Base-by-base conservation (phyloP, 371 early-diverging fungal genomes). In the Mortierella sp. region DNA sequence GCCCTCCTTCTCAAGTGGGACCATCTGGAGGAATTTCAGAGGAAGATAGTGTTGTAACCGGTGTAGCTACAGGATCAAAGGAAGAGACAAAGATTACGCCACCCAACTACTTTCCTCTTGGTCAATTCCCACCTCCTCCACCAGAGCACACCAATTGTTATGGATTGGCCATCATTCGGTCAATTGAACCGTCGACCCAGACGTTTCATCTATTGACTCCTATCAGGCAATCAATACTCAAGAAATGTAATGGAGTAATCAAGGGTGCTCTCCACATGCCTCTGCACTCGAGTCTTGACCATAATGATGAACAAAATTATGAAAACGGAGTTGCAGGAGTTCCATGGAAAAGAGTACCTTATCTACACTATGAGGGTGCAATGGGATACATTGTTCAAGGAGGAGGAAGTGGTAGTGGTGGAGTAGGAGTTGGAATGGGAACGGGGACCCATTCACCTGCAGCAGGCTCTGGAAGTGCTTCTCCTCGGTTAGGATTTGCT, bases 141-240 rank as follows among this genome's bases (percentile, higher is more conserved):
- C 86, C 88, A n/a, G 68, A 68, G 48, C 71, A 52, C 52, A 88
- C 84, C 9, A 86, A 82, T 7, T 93, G 93, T 70, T 75, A 89
- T 60, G 96, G 96, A 2, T 71, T 92, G 26, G 96, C 88, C 2
- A 75, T 94, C 37, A 85, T 95, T 52, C 89, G 96, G 23, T 83
- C 90, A 0, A 90, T 94, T 60, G 93, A 94, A 72, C 88, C 88
- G 16, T 64, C 79, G 15, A 75, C 75, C 6, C 87, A 86, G 55
- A 74, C 83, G 19, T 82, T 93, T 12, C 84, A 91, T 57, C 65
- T 94, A n/a, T 47, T 91, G 18, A 89, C 93, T 6, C 92, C 94
- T 0, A 70, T 93, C 3, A 84, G 90, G 0, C 58, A 52, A 1
- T 68, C 77, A 12, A 79, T 69, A 15, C 63, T 94, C 21, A 59